Base-by-base conservation (phyloP, 2,329 filamentous ascomycete genomes). In the Aspergillus brasiliensis region DNA sequence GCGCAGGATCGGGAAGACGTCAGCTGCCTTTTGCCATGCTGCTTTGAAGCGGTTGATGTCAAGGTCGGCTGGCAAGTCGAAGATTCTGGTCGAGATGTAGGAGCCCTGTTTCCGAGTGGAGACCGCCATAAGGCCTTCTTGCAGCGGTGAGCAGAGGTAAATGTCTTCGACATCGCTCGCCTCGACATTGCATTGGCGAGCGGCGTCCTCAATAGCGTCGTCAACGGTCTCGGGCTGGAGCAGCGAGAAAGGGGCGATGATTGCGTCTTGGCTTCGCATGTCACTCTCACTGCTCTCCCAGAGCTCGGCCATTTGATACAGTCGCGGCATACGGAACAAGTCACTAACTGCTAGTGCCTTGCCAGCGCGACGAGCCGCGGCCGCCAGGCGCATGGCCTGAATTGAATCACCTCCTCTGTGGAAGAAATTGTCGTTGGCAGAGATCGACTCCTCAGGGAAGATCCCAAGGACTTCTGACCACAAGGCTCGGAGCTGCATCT, bases 401-500 rank as follows among this genome's bases (percentile, higher is more conserved):
- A 73, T 58, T 7, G 69, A 71, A 38, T 72, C 68, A 11, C 71
- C 71, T 34, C 71, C 70, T 28, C 69, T 51, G 13, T 61, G 58
- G 51, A 73, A 71, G 58, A 73, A 73, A 37, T 64, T 67, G 19
- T 69, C 62, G 21, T 67, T 59, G 7, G 59, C 44, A 11, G 59
- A 47, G 31, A 67, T 61, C 10, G 56, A 42, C 4, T 65, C 58
- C 8, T 40, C 37, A 8, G 55, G 38, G 6, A 56, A 48, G 15
- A 65, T 31, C 34, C 64, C 58, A 6, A 69, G 60, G 5, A 62
- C 56, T 19, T 60, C 38, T 8, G 52, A n/a, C 46, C 46, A 49
- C 15, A 49, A 25, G 7, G 10, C 25, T 10, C 46, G 46, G 7
- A 49, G 25, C 8, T 13, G 25, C 8, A 4, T 49, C 15, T 49